Evolutionary conservation across 179 eudicot species (phyloP).

Genomic region (Patellifolia procumbens): DNA sequence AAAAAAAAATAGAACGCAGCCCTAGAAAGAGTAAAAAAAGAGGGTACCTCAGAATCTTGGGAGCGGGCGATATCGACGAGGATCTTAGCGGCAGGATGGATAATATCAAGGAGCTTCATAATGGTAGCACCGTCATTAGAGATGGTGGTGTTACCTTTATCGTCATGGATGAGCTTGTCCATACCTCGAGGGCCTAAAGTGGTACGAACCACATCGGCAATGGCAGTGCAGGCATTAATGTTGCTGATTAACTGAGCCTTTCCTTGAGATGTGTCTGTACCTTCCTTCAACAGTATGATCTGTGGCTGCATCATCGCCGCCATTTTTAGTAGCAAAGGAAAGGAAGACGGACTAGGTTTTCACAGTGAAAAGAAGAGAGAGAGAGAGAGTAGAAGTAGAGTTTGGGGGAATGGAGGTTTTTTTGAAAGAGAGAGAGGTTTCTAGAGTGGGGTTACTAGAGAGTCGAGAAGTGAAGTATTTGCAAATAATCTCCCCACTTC

Average conservation of each 20-base stretch:
- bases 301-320: constrained; percentile 81
- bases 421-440: too few species aligned
- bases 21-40: background rate
- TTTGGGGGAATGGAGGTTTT: background rate
- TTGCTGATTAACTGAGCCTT: constrained; percentile 88
- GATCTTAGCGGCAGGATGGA: constrained; percentile 87
- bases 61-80: constrained; percentile 90
- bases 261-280: constrained; percentile 96
- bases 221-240: constrained; percentile 80
- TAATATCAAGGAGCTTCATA: constrained; percentile 86
- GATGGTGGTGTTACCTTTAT: constrained; percentile 87
- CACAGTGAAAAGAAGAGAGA: background rate
- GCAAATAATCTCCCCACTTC: too few species aligned
- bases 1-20: background rate
- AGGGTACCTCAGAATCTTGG: constrained; percentile 80
- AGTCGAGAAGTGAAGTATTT: too few species aligned
- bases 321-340: constrained; percentile 23
- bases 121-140: constrained; percentile 99
- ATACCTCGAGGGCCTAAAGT: constrained; percentile 97
- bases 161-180: constrained; percentile 95
- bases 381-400: background rate
- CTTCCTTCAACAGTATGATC: constrained; percentile 90
- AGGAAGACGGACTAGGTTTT: background rate
- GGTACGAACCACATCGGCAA: constrained; percentile 92
- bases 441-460: too few species aligned